Conservation (phyloP, 176 grass and related monocot genomes). For the Eleusine indica region DNA sequence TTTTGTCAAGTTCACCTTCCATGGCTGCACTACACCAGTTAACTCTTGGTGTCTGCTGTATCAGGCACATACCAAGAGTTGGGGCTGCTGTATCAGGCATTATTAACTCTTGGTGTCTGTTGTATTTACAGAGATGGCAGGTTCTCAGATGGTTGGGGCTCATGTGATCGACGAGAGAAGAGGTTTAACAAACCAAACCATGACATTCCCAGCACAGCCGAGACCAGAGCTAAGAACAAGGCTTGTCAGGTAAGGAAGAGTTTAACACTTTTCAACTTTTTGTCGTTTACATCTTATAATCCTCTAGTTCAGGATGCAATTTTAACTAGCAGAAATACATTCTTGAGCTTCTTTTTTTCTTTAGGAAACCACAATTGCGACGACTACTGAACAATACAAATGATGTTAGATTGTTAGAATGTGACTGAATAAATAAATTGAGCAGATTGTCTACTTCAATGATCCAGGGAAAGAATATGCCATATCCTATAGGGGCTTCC, state of each 20-base stretch:
- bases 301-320: background rate
- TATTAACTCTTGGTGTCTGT: slow-evolving; percentile 22
- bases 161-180: slow-evolving; percentile 76
- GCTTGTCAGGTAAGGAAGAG: slow-evolving; percentile 67
- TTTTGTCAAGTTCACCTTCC: slow-evolving; percentile 7
- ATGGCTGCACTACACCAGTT: slow-evolving; percentile 1
- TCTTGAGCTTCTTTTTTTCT: background rate
- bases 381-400: background rate
- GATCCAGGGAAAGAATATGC: background rate
- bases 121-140: slow-evolving; percentile 66
- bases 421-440: background rate
- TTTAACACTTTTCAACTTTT: slow-evolving; percentile 9
- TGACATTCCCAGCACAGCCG: slow-evolving; percentile 95
- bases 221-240: slow-evolving; percentile 99
- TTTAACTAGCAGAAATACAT: background rate
- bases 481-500: background rate
- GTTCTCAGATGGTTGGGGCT: slow-evolving; percentile 89
- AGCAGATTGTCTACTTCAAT: background rate
- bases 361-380: background rate
- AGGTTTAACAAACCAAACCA: slow-evolving; percentile 83
- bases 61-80: too few species aligned
- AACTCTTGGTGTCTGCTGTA: background rate
- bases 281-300: background rate
- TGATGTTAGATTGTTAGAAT: background rate
- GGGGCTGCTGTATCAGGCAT: background rate